phyloP scores from a whole-genome alignment of 495 filamentous ascomycete genomes.

The Hypoxylon fragiforme region DNA sequence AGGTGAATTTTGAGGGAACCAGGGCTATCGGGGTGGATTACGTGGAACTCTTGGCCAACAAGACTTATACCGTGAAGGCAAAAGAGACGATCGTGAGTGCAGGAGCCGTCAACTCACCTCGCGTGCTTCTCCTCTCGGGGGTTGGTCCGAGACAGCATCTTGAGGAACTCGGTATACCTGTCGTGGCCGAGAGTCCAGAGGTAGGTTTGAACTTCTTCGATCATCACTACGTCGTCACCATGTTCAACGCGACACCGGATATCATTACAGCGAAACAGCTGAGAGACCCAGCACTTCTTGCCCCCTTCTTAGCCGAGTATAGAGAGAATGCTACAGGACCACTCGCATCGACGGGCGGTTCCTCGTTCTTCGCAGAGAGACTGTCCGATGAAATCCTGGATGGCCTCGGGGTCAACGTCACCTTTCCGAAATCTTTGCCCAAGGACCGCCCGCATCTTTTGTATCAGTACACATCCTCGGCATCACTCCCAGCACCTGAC shows the following conservation, averaged over 20 bases:
- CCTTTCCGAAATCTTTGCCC: slow-evolving; percentile 12
- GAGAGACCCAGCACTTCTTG: slow-evolving; percentile 2
- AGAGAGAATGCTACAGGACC: slow-evolving; percentile 14
- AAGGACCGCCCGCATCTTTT: slow-evolving; percentile 19
- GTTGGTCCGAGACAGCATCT: slow-evolving; percentile 55
- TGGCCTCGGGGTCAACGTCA: slow-evolving; percentile 13
- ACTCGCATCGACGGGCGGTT: slow-evolving; percentile 7
- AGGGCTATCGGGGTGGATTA: slow-evolving; percentile 43
- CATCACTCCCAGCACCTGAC: neutral
- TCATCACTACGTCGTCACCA: slow-evolving; percentile 41
- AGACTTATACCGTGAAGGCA: slow-evolving; percentile 47
- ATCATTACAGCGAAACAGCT: slow-evolving; percentile 11
- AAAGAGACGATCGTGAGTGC: slow-evolving; percentile 58
- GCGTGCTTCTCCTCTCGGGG: slow-evolving; percentile 60
- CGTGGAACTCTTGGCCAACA: slow-evolving; percentile 50
- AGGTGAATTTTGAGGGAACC: slow-evolving; percentile 45
- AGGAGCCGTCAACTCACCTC: slow-evolving; percentile 57
- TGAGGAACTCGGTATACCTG: slow-evolving; percentile 47
- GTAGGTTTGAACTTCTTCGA: slow-evolving; percentile 56
- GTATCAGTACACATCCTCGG: slow-evolving; percentile 2
- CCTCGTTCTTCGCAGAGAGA: slow-evolving; percentile 17
- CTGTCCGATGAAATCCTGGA: slow-evolving; percentile 18
- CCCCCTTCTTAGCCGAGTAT: slow-evolving; percentile 12
- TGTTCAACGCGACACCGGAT: slow-evolving; percentile 20
- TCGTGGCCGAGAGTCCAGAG: slow-evolving; percentile 49